phyloP scores from a whole-genome alignment of 768 basidiomycete genomes.

The Rhodotorula babjevae region DNA sequence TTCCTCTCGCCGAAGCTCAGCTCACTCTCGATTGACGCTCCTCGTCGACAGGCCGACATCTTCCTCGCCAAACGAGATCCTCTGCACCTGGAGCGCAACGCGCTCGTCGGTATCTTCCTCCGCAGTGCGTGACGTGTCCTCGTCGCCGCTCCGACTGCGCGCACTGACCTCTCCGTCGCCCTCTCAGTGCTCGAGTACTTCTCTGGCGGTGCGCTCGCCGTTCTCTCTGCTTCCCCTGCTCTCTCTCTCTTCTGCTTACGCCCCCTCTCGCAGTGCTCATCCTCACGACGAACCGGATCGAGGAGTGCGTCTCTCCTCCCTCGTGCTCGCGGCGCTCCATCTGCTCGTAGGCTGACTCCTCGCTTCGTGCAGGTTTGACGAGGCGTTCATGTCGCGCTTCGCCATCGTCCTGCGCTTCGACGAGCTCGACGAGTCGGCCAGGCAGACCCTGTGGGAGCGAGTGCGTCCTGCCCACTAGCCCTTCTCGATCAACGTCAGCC shows the following conservation, averaged over 20 bases:
- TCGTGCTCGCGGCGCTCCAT: no score
- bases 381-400: constrained; percentile 34
- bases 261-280: constrained; percentile 2
- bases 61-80: constrained; percentile 9
- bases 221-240: no score
- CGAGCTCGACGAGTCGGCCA: constrained; percentile 6
- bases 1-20: no score
- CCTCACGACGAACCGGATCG: constrained; percentile 31
- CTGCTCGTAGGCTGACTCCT: no score
- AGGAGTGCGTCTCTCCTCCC: constrained; percentile 2
- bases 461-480: background rate
- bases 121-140: background rate
- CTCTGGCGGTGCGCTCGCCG: constrained; percentile 9
- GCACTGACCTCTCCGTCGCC: no score
- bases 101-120: constrained; percentile 10
- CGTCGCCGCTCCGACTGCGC: no score
- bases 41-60: constrained; percentile 5
- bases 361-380: constrained; percentile 20
- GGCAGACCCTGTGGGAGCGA: constrained; percentile 6
- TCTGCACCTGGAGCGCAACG: constrained; percentile 6
- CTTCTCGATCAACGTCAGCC: background rate
- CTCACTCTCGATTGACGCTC: no score
- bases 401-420: constrained; percentile 25
- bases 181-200: constrained; percentile 17
- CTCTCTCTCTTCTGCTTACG: background rate